Evolutionary conservation across 768 basidiomycete species (phyloP).

Genomic region (Scleroderma bovista): DNA sequence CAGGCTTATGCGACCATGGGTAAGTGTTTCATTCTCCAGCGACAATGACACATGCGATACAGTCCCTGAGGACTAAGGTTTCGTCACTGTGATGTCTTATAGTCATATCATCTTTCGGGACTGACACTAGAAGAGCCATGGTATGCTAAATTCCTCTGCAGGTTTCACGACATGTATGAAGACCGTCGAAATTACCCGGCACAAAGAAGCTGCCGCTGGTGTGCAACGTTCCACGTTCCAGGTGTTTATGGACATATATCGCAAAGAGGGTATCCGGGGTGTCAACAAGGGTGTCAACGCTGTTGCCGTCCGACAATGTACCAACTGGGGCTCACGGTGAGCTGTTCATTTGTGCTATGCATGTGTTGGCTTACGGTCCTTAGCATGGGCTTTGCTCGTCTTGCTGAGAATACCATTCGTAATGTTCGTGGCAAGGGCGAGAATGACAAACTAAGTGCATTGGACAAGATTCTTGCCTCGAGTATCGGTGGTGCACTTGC

Average conservation of each 20-base stretch:
- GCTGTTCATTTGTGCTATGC: conserved; percentile 13
- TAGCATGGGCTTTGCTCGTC: conserved; percentile 94
- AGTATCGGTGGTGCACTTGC: conserved; percentile 91
- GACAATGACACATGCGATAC: conserved; percentile 10
- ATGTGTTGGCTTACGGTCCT: conserved; percentile 5
- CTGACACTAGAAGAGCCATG: neutral
- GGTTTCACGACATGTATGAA: conserved; percentile 99
- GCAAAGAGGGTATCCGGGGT: conserved; percentile 86
- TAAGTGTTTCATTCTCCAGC: conserved; percentile 35
- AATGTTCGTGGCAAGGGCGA: conserved; percentile 75
- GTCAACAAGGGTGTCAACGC: conserved; percentile 99
- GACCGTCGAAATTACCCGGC: conserved; percentile 94
- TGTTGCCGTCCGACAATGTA: conserved; percentile 86
- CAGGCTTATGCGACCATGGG: conserved; percentile 99
- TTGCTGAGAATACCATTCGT: conserved; percentile 80
- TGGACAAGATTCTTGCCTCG: conserved; percentile 87
- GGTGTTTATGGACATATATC: conserved; percentile 92
- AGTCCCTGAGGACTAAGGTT: conserved; percentile 14
- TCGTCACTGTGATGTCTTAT: conserved; percentile 9
- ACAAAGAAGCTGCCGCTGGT: conserved; percentile 83
- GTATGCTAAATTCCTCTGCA: conserved; percentile 27
- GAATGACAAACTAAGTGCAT: conserved; percentile 61
- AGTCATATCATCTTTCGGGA: conserved; percentile 11
- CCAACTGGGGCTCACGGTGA: conserved; percentile 89
- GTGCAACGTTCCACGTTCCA: conserved; percentile 90